Conservation (phyloP, 2,329 filamentous ascomycete species). For the Acephala macrosclerotiorum region DNA sequence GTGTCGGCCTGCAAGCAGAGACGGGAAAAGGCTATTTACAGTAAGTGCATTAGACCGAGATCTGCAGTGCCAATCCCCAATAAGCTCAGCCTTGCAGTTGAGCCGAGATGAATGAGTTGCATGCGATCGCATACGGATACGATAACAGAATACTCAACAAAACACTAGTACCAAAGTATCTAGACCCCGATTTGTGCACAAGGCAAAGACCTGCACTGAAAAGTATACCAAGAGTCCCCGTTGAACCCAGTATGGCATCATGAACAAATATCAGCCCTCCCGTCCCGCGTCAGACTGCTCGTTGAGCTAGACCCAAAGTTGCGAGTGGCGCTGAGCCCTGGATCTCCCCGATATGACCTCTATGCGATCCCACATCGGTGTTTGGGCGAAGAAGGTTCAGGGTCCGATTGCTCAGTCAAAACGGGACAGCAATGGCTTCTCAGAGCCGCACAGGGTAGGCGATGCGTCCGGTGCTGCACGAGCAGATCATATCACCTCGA, state of each 20-base stretch:
- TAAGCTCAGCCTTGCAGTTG: not conserved
- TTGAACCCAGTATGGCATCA: not conserved
- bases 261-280: not conserved
- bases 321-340: not conserved
- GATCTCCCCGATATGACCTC: not conserved
- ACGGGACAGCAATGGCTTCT: not conserved
- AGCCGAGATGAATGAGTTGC: not conserved
- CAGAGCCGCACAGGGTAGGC: constrained; percentile 8
- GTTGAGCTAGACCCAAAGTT: not conserved
- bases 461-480: not conserved
- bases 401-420: constrained; percentile 8
- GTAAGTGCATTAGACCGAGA: not conserved
- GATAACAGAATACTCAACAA: not conserved
- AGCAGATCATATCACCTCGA: not conserved
- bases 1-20: not conserved
- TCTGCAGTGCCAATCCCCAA: not conserved
- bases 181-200: not conserved
- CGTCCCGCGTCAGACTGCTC: not conserved
- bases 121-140: not conserved
- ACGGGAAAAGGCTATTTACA: not conserved
- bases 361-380: not conserved
- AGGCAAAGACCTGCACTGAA: not conserved
- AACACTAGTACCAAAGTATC: not conserved
- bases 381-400: not conserved
- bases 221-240: not conserved